Evolutionary conservation across 345 rosid species (phyloP).

Genomic region (Aquilaria sinensis): DNA sequence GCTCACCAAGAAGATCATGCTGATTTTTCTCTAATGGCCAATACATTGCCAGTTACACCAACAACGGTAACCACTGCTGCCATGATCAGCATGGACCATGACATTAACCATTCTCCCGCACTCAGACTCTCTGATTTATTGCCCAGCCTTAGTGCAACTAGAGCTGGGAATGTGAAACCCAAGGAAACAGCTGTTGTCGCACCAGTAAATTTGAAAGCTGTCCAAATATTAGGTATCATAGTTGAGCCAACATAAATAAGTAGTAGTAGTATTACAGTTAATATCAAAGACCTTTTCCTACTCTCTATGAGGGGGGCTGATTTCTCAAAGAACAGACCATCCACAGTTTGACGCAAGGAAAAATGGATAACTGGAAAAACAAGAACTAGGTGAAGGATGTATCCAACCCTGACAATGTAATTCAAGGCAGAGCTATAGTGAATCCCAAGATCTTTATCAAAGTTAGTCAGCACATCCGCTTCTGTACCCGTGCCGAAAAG

Average conservation of each 20-base stretch:
- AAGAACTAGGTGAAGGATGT: conserved; percentile 85
- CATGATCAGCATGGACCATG: conserved; percentile 70
- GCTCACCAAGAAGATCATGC: conserved; percentile 12
- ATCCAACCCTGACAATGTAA: conserved; percentile 80
- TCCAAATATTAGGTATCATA: conserved; percentile 94
- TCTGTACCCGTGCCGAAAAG: conserved; percentile 87
- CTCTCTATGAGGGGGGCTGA: conserved; percentile 74
- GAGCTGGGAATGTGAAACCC: conserved; percentile 90
- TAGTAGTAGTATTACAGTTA: conserved; percentile 52
- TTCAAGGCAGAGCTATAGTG: conserved; percentile 74
- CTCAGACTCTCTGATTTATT: conserved; percentile 43
- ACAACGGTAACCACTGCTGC: conserved; percentile 66
- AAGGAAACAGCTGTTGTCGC: conserved; percentile 97
- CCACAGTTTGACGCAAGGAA: conserved; percentile 84
- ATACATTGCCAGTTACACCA: conserved; percentile 72
- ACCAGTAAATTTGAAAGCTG: conserved; percentile 95
- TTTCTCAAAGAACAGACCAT: conserved; percentile 55
- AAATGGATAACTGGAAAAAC: conserved; percentile 98
- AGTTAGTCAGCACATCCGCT: conserved; percentile 78
- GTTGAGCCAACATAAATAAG: conserved; percentile 78
- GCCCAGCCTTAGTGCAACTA: conserved; percentile 63
- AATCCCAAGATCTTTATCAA: conserved; percentile 83
- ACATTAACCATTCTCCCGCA: conserved; percentile 32
- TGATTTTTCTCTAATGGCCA: conserved; percentile 44
- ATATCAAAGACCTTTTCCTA: conserved; percentile 63